These are phyloP conservation scores for Ochetophila trinervis DNA, from an alignment of 306 rosid genomes.

Conservation along the genomic window DNA sequence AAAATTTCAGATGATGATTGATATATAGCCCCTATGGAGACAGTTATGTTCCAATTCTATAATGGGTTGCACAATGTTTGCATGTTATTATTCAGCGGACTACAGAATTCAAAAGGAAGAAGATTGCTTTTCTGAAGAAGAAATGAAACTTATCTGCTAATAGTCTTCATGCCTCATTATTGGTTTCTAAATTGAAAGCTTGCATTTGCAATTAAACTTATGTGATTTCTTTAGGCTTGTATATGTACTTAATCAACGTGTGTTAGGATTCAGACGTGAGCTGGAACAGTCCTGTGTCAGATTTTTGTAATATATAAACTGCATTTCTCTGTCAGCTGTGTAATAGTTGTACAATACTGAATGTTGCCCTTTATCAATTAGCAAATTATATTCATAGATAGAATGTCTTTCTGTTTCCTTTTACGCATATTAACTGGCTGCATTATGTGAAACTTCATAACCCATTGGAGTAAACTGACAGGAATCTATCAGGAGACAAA, in stretches of 20 bases:
- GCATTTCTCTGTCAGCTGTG: neutral
- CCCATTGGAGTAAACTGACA: no score
- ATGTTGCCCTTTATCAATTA: neutral
- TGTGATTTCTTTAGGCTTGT: slow-evolving; percentile 11
- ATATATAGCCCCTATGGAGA: slow-evolving; percentile 12
- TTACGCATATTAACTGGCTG: no score
- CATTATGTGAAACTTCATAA: no score
- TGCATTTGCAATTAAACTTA: slow-evolving; percentile 4
- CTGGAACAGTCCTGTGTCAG: neutral
- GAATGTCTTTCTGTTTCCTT: no score
- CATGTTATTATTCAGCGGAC: slow-evolving; percentile 17
- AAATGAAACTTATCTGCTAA: slow-evolving; percentile 14
- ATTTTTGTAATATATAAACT: slow-evolving; percentile 9
- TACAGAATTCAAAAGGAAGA: slow-evolving; percentile 4
- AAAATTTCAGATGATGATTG: neutral
- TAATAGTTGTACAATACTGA: neutral
- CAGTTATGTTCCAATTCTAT: slow-evolving; percentile 11
- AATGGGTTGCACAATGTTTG: neutral
- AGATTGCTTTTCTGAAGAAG: slow-evolving; percentile 13
- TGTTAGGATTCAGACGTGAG: slow-evolving; percentile 6
- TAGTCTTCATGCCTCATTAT: slow-evolving; percentile 4
- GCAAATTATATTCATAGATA: neutral
- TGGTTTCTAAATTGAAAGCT: slow-evolving; percentile 22
- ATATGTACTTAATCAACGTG: neutral
- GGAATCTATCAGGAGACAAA: no score